Conservation (phyloP, 495 filamentous ascomycete genomes). For the Penicillium longicatenatum region DNA sequence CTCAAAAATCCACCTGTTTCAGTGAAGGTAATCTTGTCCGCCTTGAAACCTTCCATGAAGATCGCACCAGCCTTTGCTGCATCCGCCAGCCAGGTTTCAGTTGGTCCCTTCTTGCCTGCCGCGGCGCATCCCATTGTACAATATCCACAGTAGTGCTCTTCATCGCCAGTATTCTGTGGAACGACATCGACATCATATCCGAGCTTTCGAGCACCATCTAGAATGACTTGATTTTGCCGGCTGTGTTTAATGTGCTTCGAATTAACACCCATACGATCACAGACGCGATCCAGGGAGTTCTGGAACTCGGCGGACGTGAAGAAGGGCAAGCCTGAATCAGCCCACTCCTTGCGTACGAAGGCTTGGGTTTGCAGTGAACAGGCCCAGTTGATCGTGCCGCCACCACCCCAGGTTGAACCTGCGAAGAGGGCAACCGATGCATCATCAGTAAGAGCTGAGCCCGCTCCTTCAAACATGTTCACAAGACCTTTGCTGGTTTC, state of each 20-base stretch:
- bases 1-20: slow-evolving; percentile 47
- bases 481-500: slow-evolving; percentile 51
- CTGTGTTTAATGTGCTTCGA: slow-evolving; percentile 69
- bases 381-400: slow-evolving; percentile 87
- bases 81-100: slow-evolving; percentile 74
- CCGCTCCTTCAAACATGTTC: slow-evolving; percentile 67
- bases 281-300: slow-evolving; percentile 69
- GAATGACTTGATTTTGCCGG: slow-evolving; percentile 61
- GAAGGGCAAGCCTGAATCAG: slow-evolving; percentile 65
- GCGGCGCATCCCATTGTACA: slow-evolving; percentile 76
- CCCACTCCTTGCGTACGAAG: slow-evolving; percentile 83
- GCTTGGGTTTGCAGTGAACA: slow-evolving; percentile 78
- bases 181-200: slow-evolving; percentile 70
- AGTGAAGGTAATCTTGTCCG: slow-evolving; percentile 67
- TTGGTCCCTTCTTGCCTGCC: slow-evolving; percentile 75
- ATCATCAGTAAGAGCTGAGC: slow-evolving; percentile 60
- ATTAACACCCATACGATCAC: slow-evolving; percentile 77
- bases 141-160: slow-evolving; percentile 74
- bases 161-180: slow-evolving; percentile 75
- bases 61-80: slow-evolving; percentile 71
- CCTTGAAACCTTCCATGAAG: slow-evolving; percentile 79
- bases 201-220: slow-evolving; percentile 75
- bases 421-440: slow-evolving; percentile 60
- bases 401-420: slow-evolving; percentile 80
- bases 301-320: slow-evolving; percentile 79